These are phyloP conservation scores for Trichosporon sp. DNA, from an alignment of 1,284 basidiomycete genomes.

Conservation along the genomic window DNA sequence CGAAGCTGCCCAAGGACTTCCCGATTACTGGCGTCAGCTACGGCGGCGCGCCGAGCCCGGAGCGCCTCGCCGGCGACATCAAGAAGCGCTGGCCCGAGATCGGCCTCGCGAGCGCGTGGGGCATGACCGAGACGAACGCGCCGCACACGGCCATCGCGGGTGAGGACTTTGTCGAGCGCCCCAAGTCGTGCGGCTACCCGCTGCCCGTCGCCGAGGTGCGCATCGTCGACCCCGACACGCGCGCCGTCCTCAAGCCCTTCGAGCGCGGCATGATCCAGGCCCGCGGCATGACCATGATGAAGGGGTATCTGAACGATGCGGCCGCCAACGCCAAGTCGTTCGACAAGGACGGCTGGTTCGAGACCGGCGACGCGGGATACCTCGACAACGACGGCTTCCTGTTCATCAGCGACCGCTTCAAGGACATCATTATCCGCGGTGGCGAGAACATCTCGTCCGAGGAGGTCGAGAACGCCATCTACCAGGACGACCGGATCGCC, in stretches of 20 bases:
- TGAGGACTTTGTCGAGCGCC: constrained; percentile 30
- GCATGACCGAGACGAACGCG: constrained; percentile 44
- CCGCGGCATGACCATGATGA: constrained; percentile 40
- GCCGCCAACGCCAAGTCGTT: constrained; percentile 15
- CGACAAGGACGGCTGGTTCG: constrained; percentile 41
- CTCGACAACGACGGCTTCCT: constrained; percentile 40
- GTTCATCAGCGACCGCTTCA: constrained; percentile 36
- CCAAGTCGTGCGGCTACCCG: constrained; percentile 25
- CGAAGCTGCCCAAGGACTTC: constrained; percentile 25
- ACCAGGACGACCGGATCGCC: constrained; percentile 28
- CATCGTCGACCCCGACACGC: constrained; percentile 36
- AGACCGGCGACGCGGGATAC: constrained; percentile 40
- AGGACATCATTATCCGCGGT: constrained; percentile 45
- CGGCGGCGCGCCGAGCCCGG: constrained; percentile 40
- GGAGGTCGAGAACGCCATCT: constrained; percentile 44
- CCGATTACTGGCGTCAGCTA: constrained; percentile 38
- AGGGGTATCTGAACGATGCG: constrained; percentile 28
- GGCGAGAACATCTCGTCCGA: constrained; percentile 40
- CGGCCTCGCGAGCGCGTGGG: constrained; percentile 29
- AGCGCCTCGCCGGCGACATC: constrained; percentile 32
- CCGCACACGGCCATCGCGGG: constrained; percentile 39
- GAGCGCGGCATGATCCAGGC: constrained; percentile 32
- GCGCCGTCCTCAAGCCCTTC: constrained; percentile 20
- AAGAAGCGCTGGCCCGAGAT: constrained; percentile 32
- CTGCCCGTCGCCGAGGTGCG: constrained; percentile 34